phyloP scores from a whole-genome alignment of 2,329 filamentous ascomycete genomes.

The Pyrenochaeta sp. region DNA sequence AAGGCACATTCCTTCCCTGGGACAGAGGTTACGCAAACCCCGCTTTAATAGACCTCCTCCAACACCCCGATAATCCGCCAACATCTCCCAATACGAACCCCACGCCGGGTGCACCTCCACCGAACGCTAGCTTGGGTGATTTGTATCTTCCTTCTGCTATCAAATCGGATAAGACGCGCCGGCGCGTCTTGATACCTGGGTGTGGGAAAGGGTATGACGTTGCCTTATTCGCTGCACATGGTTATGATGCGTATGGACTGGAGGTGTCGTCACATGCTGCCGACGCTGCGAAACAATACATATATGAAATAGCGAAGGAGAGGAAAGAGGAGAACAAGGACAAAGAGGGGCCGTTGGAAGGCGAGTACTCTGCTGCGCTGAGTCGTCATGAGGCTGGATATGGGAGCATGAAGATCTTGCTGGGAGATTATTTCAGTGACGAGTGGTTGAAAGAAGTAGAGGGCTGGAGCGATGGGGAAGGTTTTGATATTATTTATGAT shows the following conservation, averaged over 20 bases:
- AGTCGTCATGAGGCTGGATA: slow-evolving; percentile 55
- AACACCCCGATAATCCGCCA: slow-evolving; percentile 15
- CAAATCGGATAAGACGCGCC: slow-evolving; percentile 45
- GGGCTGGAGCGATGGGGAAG: slow-evolving; percentile 36
- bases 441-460: slow-evolving; percentile 60
- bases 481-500: slow-evolving; percentile 73
- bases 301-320: slow-evolving; percentile 30
- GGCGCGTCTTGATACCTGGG: slow-evolving; percentile 76
- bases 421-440: slow-evolving; percentile 73
- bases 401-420: slow-evolving; percentile 65
- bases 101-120: slow-evolving; percentile 26
- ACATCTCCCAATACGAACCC: slow-evolving; percentile 23
- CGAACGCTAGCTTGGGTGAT: slow-evolving; percentile 8
- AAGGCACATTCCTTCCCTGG: slow-evolving; percentile 64
- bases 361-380: slow-evolving; percentile 54
- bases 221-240: slow-evolving; percentile 74
- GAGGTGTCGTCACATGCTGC: slow-evolving; percentile 68
- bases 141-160: slow-evolving; percentile 22
- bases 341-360: slow-evolving; percentile 44
- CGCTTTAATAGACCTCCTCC: slow-evolving; percentile 64
- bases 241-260: slow-evolving; percentile 79
- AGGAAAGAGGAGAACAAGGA: not conserved
- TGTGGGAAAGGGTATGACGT: slow-evolving; percentile 87
- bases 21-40: slow-evolving; percentile 67
- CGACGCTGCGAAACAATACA: slow-evolving; percentile 56